Conservation (phyloP, 371 early-diverging fungal genomes). For the Mortierella polycephala region DNA sequence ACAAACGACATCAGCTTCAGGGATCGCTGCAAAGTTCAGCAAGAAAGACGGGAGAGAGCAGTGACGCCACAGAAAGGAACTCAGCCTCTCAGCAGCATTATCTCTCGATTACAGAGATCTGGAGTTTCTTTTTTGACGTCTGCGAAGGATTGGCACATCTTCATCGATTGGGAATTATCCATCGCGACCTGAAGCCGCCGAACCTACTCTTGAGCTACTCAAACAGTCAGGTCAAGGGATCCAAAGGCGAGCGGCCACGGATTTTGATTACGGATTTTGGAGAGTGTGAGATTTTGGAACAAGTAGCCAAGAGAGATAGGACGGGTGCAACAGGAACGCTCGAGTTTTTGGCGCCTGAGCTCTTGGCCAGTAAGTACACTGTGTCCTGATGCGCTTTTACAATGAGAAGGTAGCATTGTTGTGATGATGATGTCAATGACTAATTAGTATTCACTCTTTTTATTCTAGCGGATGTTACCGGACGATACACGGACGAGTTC, state of each 20-base stretch:
- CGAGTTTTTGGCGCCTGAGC: constrained; percentile 95
- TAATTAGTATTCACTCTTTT: background rate
- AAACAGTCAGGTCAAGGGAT: constrained; percentile 50
- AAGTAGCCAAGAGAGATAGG: constrained; percentile 68
- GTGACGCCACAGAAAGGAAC: background rate
- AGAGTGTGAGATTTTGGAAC: constrained; percentile 87
- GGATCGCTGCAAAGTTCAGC: background rate
- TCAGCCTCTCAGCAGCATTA: constrained; percentile 37
- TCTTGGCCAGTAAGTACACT: constrained; percentile 48
- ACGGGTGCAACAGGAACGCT: constrained; percentile 96
- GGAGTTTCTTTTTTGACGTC: constrained; percentile 88
- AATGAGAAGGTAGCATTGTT: no score
- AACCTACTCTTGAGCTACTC: constrained; percentile 86
- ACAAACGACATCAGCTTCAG: constrained; percentile 42
- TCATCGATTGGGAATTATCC: constrained; percentile 85
- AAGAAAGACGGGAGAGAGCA: constrained; percentile 5
- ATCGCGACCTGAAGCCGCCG: constrained; percentile 93
- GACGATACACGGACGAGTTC: constrained; percentile 77
- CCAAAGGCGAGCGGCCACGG: constrained; percentile 66
- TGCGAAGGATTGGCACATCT: constrained; percentile 89
- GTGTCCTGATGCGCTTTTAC: background rate
- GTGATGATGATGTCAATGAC: background rate
- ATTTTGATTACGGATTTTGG: constrained; percentile 96
- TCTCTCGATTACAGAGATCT: constrained; percentile 78
- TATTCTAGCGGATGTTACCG: constrained; percentile 61